Evolutionary conservation across 73 alveolate genomes (phyloP).

Genomic region (Strombidium stylifer): DNA sequence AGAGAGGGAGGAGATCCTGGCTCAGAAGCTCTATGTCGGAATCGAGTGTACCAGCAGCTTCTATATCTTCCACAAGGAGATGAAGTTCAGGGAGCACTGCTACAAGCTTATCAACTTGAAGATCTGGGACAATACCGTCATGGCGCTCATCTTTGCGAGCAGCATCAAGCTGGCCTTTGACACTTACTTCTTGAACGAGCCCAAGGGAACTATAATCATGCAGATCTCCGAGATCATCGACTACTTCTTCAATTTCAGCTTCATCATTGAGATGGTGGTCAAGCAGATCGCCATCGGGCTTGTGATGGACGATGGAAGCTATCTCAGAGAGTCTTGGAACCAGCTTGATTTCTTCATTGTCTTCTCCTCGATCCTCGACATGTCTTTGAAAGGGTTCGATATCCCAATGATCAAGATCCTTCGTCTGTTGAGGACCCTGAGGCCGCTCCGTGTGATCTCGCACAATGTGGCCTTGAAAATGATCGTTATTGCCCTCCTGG

Average conservation of each 20-base stretch:
- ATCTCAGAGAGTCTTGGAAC: constrained; percentile 95
- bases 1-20: background rate
- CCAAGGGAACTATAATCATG: background rate
- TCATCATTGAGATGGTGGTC: constrained; percentile 78
- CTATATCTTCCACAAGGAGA: constrained; percentile 68
- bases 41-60: constrained; percentile 77
- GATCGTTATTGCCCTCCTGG: constrained; percentile 82
- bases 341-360: constrained; percentile 93
- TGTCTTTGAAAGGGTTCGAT: constrained; percentile 61
- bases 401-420: constrained; percentile 71
- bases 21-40: constrained; percentile 61
- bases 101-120: constrained; percentile 56
- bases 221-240: constrained; percentile 54
- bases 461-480: constrained; percentile 85
- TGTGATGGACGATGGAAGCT: constrained; percentile 79
- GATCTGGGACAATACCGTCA: constrained; percentile 70
- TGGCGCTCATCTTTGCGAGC: constrained; percentile 74
- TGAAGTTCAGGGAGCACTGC: constrained; percentile 69
- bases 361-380: constrained; percentile 81
- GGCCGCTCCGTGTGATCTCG: constrained; percentile 92
- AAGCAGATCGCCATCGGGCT: constrained; percentile 91
- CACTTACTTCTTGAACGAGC: constrained; percentile 64
- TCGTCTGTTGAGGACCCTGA: constrained; percentile 87
- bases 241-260: constrained; percentile 73
- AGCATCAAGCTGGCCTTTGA: constrained; percentile 81